Evolutionary conservation across 129 eudicot species (phyloP), one percentile per base, ranked within the genome.

Genomic region (Oenanthe sinensis): DNA sequence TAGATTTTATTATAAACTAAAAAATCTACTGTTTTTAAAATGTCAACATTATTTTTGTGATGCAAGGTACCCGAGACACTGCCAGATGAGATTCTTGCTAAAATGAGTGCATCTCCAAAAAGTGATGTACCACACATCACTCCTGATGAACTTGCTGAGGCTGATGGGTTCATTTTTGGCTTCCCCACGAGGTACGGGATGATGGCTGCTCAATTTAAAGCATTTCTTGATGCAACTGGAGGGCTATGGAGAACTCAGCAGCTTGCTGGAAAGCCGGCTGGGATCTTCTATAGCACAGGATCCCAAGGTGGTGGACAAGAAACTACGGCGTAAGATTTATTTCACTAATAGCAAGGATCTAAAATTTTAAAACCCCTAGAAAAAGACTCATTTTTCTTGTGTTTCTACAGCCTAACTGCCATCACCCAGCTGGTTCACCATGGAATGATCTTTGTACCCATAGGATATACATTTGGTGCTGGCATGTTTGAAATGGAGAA

Each of bases 281-380:
- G 96, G 40, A 82, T 93, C 75, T 93, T 93, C 85, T 88, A 78
- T 82, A 87, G 93, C 89, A 92, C 97, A 20, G 97, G 97, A 67
- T 90, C 97, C 81, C 97, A 92, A 87, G 93, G 96, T 47, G 92
- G 98, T 75, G 96, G 98, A 43, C 96, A 93, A 77, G 98, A 93
- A 85, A 93, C 98, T 11, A 90, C 98, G 0, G 84, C 98, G 93
- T 93, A 87, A 78, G 88, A 79, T 79, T 72, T 42, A 26, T 46
- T 33, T 71, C 30, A 58, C 83, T 85, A 91, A 70, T 87, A 44
- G 46, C 24, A 73, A 73, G 48, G 30, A 45, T 14, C 45, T 45
- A 49, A 73, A 2, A 9, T 73, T 9, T 54, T 12, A 63, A 37
- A 65, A 65, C 7, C 71, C 12, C 36, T 33, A 33, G 12, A 28